Base-by-base conservation (phyloP, 2,329 filamentous ascomycete genomes). In the Colletotrichum karsti region DNA sequence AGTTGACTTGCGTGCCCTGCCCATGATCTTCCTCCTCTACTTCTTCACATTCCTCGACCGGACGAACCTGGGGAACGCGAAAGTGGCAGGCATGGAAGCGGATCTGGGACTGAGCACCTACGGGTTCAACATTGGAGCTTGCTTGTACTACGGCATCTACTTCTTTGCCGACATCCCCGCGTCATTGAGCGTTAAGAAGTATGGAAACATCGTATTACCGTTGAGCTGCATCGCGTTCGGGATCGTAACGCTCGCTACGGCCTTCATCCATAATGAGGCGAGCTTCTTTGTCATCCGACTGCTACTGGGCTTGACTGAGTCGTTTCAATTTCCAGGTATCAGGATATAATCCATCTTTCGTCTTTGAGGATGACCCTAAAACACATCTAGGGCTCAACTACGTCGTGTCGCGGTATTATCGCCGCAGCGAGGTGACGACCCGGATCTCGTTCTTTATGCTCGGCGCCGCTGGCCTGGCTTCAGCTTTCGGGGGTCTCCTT, bases 311-410 rank as follows among this genome's bases (percentile, higher is more conserved):
- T 77, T 89, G 3, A 90, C 91, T 59, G 90, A 92, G 74, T 88
- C 90, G 0, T 90, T 89, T 8, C 87, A 91, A 83, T 74, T 91
- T 41, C 90, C 90, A 0, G n/a, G n/a, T n/a, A n/a, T n/a, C n/a
- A n/a, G n/a, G n/a, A n/a, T n/a, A n/a, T n/a, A n/a, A n/a, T n/a
- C n/a, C n/a, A n/a, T n/a, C n/a, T n/a, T n/a, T n/a, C n/a, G n/a
- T n/a, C n/a, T n/a, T n/a, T n/a, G n/a, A n/a, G n/a, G n/a, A n/a
- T n/a, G n/a, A n/a, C n/a, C n/a, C n/a, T n/a, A n/a, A n/a, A n/a
- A n/a, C n/a, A n/a, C n/a, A n/a, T n/a, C n/a, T n/a, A n/a, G 88
- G 89, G 0, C 89, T 91, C n/a, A 89, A 88, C 0, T 92, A 92
- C 72, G 92, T 91, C 67, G 77, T 91, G 48, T 88, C 84, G 0